Evolutionary conservation across 768 basidiomycete genomes (phyloP), one percentile per base, ranked within the genome.

Genomic region (Leucosporidium yakuticum): DNA sequence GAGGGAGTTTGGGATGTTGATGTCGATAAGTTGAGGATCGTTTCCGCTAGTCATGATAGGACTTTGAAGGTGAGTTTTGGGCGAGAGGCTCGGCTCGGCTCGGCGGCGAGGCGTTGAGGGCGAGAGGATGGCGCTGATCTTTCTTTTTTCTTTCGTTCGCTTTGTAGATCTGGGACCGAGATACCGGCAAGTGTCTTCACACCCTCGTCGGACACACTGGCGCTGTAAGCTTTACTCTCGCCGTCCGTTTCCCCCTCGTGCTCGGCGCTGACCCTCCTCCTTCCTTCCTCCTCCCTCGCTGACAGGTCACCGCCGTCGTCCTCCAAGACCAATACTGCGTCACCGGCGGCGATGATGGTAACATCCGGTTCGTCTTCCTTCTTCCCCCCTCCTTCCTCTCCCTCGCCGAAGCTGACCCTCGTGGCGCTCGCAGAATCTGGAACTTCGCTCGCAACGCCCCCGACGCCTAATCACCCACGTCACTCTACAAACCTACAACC

Each of bases 1-100:
- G 96, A 99, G 77, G 96, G 96, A 63, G 92, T 99, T 23, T 99
- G 96, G 96, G 87, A 87, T 4, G 89, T 98, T 36, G 92, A 91
- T 29, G 74, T 73, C 51, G 93, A 99, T 78, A 89, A 91, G 76
- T 82, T 98, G 75, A 83, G 95, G 62, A 81, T 99, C 59, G 92
- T 93, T 31, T 93, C 90, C 62, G 94, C 87, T 11, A 94, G 91
- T 75, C 95, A 98, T 77, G 92, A 96, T 79, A 85, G 91, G 34
- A 96, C 92, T n/a, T 89, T 96, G 82, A 96, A 96, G 86, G 93
- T 91, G 60, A 69, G 85, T 77, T 44, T 36, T 48, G n/a, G n/a
- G n/a, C n/a, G n/a, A n/a, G n/a, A n/a, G n/a, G n/a, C n/a, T n/a
- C n/a, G n/a, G n/a, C 56, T 53, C 67, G 65, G 25, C 53, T 23